A percentile compares a stretch with the other conserved stretches of the same genome.
Conservation (phyloP, 768 basidiomycete genomes). For the Mycena vulgaris region DNA sequence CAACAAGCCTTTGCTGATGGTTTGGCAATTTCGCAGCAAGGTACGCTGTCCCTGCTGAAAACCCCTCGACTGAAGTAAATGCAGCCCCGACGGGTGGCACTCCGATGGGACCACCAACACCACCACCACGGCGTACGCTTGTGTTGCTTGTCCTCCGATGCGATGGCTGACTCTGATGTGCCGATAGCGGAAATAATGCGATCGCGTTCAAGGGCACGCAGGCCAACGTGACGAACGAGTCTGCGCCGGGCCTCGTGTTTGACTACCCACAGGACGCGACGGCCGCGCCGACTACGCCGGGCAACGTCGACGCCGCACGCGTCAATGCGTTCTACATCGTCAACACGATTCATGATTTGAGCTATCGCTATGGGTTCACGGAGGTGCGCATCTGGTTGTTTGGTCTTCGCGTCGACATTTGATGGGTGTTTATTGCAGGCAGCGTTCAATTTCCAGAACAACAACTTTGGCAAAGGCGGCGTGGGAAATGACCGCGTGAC, state of each 20-base stretch:
- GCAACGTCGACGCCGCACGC: constrained; percentile 66
- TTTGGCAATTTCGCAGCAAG: too few relatives aligned
- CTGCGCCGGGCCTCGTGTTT: constrained; percentile 57
- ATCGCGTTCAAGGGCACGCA: constrained; percentile 47
- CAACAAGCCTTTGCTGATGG: too few relatives aligned
- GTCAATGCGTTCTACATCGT: constrained; percentile 71
- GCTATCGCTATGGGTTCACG: constrained; percentile 64
- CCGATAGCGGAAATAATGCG: constrained; percentile 53
- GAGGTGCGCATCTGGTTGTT: constrained; percentile 52
- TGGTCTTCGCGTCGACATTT: too few relatives aligned
- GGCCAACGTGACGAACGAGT: constrained; percentile 52
- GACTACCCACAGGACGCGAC: constrained; percentile 52
- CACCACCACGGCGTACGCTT: constrained; percentile 42
- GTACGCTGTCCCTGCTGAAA: too few relatives aligned
- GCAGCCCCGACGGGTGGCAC: constrained; percentile 66
- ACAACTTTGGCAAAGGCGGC: constrained; percentile 72
- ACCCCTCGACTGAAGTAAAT: constrained; percentile 20
- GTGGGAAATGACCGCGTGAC: constrained; percentile 66
- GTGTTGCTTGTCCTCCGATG: not conserved
- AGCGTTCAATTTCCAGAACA: constrained; percentile 61
- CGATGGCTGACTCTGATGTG: not conserved
- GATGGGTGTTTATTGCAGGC: not conserved
- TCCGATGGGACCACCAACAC: constrained; percentile 34
- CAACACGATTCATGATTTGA: constrained; percentile 66
- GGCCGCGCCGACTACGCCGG: constrained; percentile 52